Evolutionary conservation across 2,329 filamentous ascomycete species (phyloP).

Genomic region (Graphilbum sp.): DNA sequence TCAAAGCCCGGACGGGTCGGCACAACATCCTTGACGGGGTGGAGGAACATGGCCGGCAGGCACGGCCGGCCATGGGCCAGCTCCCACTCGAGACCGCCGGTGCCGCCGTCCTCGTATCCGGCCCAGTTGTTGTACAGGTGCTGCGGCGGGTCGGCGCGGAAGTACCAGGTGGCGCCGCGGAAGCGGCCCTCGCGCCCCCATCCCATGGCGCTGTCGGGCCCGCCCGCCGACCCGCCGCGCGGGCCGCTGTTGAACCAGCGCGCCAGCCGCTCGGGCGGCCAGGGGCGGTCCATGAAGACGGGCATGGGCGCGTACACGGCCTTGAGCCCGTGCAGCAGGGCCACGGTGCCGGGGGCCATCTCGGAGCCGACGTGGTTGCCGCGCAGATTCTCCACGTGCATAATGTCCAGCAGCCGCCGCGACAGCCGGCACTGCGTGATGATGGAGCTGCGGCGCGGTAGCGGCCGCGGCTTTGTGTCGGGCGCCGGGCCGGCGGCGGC

Average conservation of each 20-base stretch:
- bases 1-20: constrained; percentile 28
- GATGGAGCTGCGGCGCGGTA: constrained; percentile 61
- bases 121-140: constrained; percentile 47
- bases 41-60: constrained; percentile 40
- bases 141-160: constrained; percentile 38
- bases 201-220: constrained; percentile 38
- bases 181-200: constrained; percentile 42
- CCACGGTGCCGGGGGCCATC: constrained; percentile 60
- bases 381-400: constrained; percentile 60
- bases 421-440: constrained; percentile 62
- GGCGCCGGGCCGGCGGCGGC: constrained; percentile 29
- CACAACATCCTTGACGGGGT: constrained; percentile 42
- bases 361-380: constrained; percentile 66
- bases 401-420: constrained; percentile 52
- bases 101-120: constrained; percentile 37
- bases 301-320: constrained; percentile 65
- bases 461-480: too few relatives aligned
- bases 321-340: constrained; percentile 64
- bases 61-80: constrained; percentile 37
- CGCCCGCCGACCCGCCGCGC: constrained; percentile 32
- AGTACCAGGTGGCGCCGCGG: constrained; percentile 45
- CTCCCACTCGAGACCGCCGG: constrained; percentile 42
- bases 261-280: constrained; percentile 36
- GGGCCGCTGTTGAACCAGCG: constrained; percentile 45
- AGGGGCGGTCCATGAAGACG: constrained; percentile 63